Base-by-base conservation (phyloP, 2,329 filamentous ascomycete species). In the Gaeumannomyces sp. region DNA sequence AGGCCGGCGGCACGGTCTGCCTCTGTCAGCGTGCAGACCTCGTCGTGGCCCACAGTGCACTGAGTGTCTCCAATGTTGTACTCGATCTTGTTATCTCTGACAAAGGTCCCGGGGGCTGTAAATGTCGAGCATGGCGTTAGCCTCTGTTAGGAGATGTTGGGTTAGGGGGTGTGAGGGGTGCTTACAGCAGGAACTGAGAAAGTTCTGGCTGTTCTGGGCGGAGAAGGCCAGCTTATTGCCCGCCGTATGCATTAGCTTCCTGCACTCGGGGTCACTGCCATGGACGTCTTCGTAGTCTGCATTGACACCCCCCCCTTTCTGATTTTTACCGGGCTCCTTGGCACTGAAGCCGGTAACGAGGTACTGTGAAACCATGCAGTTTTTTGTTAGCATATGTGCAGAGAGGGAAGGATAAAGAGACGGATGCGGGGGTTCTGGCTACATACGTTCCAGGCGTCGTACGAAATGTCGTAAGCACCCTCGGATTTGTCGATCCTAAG, bases 401-500 rank as follows among this genome's bases (percentile, higher is more conserved):
- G 2, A 38, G 3, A 29, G 3, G 29, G 29, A 29, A 6, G 29
- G 29, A 29, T 29, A 29, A 6, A 29, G 29, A 6, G 29, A 33
- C 8, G 31, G 31, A 33, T 2, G 31, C 8, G 31, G 31, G 31
- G 10, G 31, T 11, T 33, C 29, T 6, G 29, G 31, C 10, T 33
- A 10, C 35, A 19, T 69, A 81, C 81, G 76, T 85, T 85, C 82
- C 83, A 86, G 61, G 84, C 83, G 67, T 86, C 84, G 76, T 86
- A 86, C 65, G 77, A 81, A 74, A 86, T 81, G 72, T 87, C 84
- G 73, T 83, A 74, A 56, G 84, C 84, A 63, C 83, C 83, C 60
- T 75, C 78, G 0, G 83, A 86, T 61, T 77, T 74, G 77, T 86
- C 84, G 66, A 87, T 75, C 70, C 79, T 79, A 66, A 86, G 78